Evolutionary conservation across 805 yeast genomes (phyloP), one percentile per base, ranked within the genome.

Genomic region (Kuraishia floccosa): DNA sequence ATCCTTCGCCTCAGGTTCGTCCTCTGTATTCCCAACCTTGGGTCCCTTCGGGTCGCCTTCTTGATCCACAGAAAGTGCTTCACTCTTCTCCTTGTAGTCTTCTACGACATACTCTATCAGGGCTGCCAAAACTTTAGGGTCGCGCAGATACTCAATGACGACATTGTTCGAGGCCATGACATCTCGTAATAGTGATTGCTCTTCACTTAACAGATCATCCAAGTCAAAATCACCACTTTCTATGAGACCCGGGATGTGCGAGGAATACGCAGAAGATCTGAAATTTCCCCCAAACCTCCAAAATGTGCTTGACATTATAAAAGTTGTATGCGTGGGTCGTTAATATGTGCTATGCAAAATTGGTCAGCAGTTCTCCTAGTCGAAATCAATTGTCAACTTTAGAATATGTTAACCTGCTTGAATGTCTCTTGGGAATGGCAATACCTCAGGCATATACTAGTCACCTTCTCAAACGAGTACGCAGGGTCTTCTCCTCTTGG

Each of bases 111-210:
- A 75, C 24, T 77, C 73, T 19, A 89, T 72, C 35, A 89, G 65
- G 34, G 73, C 72, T 31, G 63, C 66, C 36, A 89, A 52, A 11
- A 84, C 72, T 32, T 76, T 81, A 11, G 91, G 86, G 46, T 82
- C 83, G 39, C 89, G 67, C 33, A 91, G 60, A 44, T 77, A 77
- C 44, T 85, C 91, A 24, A 87, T 63, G 30, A 91, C 65, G 47
- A 80, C 78, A 27, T 77, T 66, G 50, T 81, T 81, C 13, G 85
- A 76, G 15, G 79, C 71, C 39, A 78, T 56, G 23, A 84, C 58
- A 48, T 83, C 91, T 35, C 81, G 81, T 17, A 81, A 60, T 18
- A 84, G 53, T 35, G 79, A 87, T 28, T 73, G 79, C 42, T 82
- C 89, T 47, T 80, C 86, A n/a, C n/a, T n/a, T 37, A 84, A 57